These are phyloP conservation scores for Botrytis porri DNA, from an alignment of 2,329 filamentous ascomycete species.

Conservation along the genomic window DNA sequence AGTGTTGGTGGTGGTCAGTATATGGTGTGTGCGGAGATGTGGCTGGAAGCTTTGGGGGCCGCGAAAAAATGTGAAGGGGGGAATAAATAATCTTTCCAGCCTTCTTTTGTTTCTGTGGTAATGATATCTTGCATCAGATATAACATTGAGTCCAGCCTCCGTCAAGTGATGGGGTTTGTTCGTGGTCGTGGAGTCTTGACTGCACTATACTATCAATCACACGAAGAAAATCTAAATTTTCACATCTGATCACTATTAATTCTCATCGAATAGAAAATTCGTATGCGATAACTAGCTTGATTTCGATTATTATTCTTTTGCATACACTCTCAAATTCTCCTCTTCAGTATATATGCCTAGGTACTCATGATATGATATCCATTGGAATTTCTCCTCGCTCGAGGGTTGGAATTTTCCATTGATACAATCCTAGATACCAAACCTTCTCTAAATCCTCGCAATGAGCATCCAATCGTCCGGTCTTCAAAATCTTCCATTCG, in stretches of 20 bases:
- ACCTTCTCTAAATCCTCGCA: too few species aligned
- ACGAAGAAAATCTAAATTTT: background rate
- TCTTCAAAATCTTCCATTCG: background rate
- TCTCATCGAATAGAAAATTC: background rate
- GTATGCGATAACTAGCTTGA: background rate
- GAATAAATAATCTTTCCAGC: background rate
- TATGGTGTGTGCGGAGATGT: constrained; percentile 1
- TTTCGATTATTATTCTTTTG: background rate
- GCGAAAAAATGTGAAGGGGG: background rate
- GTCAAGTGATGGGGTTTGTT: background rate
- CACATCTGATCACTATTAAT: background rate
- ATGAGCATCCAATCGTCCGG: background rate
- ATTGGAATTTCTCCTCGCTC: background rate
- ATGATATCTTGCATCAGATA: background rate
- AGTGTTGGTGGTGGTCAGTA: background rate
- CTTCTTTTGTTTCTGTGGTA: constrained; percentile 8
- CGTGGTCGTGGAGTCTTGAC: background rate
- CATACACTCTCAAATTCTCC: background rate
- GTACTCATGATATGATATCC: background rate
- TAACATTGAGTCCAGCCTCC: background rate
- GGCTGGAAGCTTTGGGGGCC: background rate
- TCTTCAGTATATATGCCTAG: background rate
- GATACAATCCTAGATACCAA: background rate
- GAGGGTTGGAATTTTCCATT: background rate
- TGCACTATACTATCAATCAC: background rate